A percentile compares a stretch with the other conserved stretches of the same genome.
Evolutionary conservation across 148 eudicot species (phyloP).

Genomic region (Diospyros lotus): DNA sequence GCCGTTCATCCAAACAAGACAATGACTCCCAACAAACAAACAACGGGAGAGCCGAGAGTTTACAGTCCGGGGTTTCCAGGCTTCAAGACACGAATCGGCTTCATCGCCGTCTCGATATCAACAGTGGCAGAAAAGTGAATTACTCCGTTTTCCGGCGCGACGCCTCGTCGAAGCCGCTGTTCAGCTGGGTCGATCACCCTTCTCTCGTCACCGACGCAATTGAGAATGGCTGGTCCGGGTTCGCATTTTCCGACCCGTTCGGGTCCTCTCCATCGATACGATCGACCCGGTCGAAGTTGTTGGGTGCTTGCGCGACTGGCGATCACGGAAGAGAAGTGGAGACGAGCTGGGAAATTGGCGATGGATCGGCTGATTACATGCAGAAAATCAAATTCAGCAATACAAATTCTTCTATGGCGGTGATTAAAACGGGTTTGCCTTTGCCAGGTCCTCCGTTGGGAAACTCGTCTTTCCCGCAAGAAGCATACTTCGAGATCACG

Average conservation of each 20-base stretch:
- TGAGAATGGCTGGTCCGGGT: constrained; percentile 76
- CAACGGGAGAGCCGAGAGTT: constrained; percentile 7
- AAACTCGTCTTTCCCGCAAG: constrained; percentile 65
- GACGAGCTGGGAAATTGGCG: constrained; percentile 58
- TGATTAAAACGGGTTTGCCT: constrained; percentile 49
- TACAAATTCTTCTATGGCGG: background rate
- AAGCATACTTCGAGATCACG: constrained; percentile 80
- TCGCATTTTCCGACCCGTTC: constrained; percentile 42
- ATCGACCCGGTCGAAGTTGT: constrained; percentile 24
- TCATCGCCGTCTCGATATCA: constrained; percentile 13
- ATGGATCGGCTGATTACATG: constrained; percentile 63
- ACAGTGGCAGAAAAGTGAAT: constrained; percentile 2
- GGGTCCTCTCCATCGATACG: constrained; percentile 27
- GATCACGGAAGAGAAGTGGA: constrained; percentile 32
- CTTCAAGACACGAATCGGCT: constrained; percentile 25
- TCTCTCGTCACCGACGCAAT: constrained; percentile 55
- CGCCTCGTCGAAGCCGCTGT: constrained; percentile 25
- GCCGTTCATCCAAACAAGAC: background rate
- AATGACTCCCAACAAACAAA: background rate
- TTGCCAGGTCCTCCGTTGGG: constrained; percentile 76
- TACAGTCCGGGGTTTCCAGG: constrained; percentile 28
- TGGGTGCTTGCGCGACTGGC: constrained; percentile 23
- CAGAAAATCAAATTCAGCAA: constrained; percentile 49
- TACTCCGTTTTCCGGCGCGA: constrained; percentile 36
- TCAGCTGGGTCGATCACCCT: constrained; percentile 66